phyloP scores from a whole-genome alignment of 2,329 filamentous ascomycete genomes.

The Beauveria australis region DNA sequence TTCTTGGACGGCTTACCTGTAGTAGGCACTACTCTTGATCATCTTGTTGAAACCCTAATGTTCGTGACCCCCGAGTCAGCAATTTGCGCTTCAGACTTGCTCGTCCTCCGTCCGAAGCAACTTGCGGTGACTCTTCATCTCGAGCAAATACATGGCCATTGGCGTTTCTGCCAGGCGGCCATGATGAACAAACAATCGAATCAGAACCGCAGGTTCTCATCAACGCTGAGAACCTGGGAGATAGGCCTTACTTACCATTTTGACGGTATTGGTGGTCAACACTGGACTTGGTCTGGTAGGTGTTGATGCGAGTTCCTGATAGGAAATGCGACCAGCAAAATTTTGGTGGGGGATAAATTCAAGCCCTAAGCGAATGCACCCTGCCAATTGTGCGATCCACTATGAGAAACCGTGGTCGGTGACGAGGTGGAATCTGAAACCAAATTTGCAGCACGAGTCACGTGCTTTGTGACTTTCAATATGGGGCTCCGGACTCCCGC shows the following conservation, averaged over 20 bases:
- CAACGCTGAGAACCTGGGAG: slow-evolving; percentile 12
- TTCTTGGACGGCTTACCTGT: slow-evolving; percentile 61
- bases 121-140: slow-evolving; percentile 77
- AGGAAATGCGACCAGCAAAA: slow-evolving; percentile 16
- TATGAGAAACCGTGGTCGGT: slow-evolving; percentile 10
- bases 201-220: neutral
- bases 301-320: slow-evolving; percentile 20
- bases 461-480: neutral
- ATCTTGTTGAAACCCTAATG: slow-evolving; percentile 81
- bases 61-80: slow-evolving; percentile 76
- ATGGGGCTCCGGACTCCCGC: neutral
- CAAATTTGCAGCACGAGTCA: neutral
- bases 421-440: neutral
- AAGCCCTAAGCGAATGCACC: slow-evolving; percentile 30
- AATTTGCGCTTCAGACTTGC: slow-evolving; percentile 95
- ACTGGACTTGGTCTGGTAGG: slow-evolving; percentile 30
- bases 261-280: slow-evolving; percentile 45
- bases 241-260: slow-evolving; percentile 59
- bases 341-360: slow-evolving; percentile 33
- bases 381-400: slow-evolving; percentile 13
- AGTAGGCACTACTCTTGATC: slow-evolving; percentile 98
- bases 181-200: neutral
- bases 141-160: slow-evolving; percentile 23
- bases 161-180: slow-evolving; percentile 35
- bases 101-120: slow-evolving; percentile 78